Evolutionary conservation across 192 early-diverging fungal genomes (phyloP), one percentile per base, ranked within the genome.

Genomic region (Coemansia sp.): DNA sequence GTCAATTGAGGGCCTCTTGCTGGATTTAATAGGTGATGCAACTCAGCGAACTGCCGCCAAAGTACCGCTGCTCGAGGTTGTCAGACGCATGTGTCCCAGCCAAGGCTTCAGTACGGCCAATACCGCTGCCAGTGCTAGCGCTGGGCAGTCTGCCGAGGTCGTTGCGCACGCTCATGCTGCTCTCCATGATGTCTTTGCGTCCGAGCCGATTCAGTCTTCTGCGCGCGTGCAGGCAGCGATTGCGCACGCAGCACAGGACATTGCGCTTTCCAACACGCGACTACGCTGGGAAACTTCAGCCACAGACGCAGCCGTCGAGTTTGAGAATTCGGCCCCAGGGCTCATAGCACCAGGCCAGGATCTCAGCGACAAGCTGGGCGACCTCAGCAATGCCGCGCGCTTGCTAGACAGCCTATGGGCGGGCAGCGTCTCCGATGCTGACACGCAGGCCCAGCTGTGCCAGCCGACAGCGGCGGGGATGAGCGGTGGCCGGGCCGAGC

Each of bases 341-440:
- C 22, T 7, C 20, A 15, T 21, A 25, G 12, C 20, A 6, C 41
- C 22, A 8, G 17, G 22, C 22, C 5, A 17, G 19, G 22, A 21
- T 8, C 55, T 57, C n/a, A 32, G 19, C 6, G 20, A 23, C 55
- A 38, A 41, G 0, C 31, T 35, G 2, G 17, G 12, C 0, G 31
- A 25, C n/a, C 44, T 57, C 19, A 17, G 43, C 34, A 38, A 15
- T 2, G 38, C 40, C 9, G 61, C 61, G 3, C 29, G 8, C 27
- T 8, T 50, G 48, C 61, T 64, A 17, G 30, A 35, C 30, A 29
- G 22, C 7, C 15, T 50, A 12, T 64, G 61, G 61, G 49, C 36
- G 12, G 32, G 23, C 19, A 43, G 20, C 5, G 21, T 22, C 40
- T 5, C 40, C 8, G 27, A 26, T 29, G 8, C 17, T 14, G 29